Evolutionary conservation across 352 stramenopile genomes (phyloP).

Genomic region (Peronospora destructor): DNA sequence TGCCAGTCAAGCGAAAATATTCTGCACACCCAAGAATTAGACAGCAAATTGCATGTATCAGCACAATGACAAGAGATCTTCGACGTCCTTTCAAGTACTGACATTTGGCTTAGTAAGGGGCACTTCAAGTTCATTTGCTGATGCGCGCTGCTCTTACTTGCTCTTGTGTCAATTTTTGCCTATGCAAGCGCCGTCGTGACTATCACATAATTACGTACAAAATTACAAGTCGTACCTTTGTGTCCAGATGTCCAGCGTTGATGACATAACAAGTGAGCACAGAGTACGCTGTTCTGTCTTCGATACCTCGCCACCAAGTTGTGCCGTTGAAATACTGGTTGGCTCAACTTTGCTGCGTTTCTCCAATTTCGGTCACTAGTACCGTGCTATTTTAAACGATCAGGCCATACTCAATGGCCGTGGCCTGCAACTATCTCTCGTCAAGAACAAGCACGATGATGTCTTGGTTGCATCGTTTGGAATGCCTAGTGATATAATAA

Average conservation of each 20-base stretch:
- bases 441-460: conserved; percentile 45
- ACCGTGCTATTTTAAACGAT: conserved; percentile 19
- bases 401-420: conserved; percentile 38
- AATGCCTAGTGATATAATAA: conserved; percentile 34
- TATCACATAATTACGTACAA: conserved; percentile 3
- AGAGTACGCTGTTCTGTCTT: conserved; percentile 50
- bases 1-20: background rate
- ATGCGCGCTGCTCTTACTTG: conserved; percentile 1
- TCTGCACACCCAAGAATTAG: conserved; percentile 2
- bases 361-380: conserved; percentile 34
- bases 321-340: no score
- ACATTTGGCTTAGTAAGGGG: conserved; percentile 7
- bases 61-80: background rate
- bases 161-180: conserved; percentile 4
- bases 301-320: conserved; percentile 48
- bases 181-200: conserved; percentile 2
- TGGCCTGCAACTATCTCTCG: conserved; percentile 36
- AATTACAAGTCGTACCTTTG: background rate
- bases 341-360: conserved; percentile 46
- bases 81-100: conserved; percentile 3
- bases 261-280: conserved; percentile 35
- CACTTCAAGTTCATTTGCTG: conserved; percentile 15
- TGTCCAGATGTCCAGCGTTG: conserved; percentile 38
- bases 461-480: conserved; percentile 39
- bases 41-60: conserved; percentile 4